These are phyloP conservation scores for Fomitopsis betulina DNA, from an alignment of 1,284 basidiomycete genomes.

Conservation along the genomic window DNA sequence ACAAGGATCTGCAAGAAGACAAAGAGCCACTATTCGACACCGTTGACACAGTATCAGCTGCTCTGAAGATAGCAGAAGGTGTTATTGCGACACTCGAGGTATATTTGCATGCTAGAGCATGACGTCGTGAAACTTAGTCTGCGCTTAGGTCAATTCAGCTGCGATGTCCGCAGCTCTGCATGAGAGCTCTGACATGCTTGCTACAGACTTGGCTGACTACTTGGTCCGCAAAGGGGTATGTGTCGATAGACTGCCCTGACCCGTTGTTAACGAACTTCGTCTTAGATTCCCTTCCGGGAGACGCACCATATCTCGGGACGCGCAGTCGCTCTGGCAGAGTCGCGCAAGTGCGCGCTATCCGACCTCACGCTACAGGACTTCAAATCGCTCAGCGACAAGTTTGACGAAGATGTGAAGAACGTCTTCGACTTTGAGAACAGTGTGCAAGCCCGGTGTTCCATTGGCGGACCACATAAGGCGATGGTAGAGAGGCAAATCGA, in stretches of 20 bases:
- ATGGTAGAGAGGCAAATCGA: slow-evolving; percentile 86
- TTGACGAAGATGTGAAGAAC: slow-evolving; percentile 74
- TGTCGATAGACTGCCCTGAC: slow-evolving; percentile 13
- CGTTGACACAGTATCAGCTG: slow-evolving; percentile 88
- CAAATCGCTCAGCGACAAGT: slow-evolving; percentile 71
- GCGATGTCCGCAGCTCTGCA: slow-evolving; percentile 83
- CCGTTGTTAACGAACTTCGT: neutral
- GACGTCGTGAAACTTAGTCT: slow-evolving; percentile 2
- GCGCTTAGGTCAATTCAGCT: slow-evolving; percentile 71
- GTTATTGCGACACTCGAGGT: slow-evolving; percentile 89
- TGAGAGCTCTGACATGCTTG: slow-evolving; percentile 90
- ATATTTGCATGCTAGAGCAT: slow-evolving; percentile 13
- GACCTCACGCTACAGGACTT: slow-evolving; percentile 81
- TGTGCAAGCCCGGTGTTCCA: slow-evolving; percentile 91
- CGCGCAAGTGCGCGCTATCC: slow-evolving; percentile 75
- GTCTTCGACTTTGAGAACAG: slow-evolving; percentile 94
- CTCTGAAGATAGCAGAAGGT: slow-evolving; percentile 90
- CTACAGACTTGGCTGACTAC: slow-evolving; percentile 97
- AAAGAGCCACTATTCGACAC: slow-evolving; percentile 97
- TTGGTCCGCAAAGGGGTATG: slow-evolving; percentile 95
- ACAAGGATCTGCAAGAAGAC: slow-evolving; percentile 98
- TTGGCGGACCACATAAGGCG: slow-evolving; percentile 84
- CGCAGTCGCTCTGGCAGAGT: slow-evolving; percentile 91
- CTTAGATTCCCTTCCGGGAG: slow-evolving; percentile 89
- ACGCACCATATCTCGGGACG: slow-evolving; percentile 98